Evolutionary conservation across 2,329 filamentous ascomycete species (phyloP).

Genomic region (Penicillium palitans): DNA sequence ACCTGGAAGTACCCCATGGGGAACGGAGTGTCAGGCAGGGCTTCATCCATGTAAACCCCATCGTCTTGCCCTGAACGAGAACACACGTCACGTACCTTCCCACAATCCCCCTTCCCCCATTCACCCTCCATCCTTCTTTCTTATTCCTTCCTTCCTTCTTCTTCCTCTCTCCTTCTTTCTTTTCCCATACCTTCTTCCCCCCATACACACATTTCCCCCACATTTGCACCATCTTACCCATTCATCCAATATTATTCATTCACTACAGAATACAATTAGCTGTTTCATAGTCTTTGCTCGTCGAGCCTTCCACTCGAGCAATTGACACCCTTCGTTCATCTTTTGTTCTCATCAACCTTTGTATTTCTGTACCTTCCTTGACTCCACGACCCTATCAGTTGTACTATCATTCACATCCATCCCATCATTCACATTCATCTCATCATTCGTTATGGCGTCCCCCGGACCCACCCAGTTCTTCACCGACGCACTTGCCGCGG

Average conservation of each 20-base stretch:
- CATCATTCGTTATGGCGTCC: neutral
- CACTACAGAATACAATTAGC: neutral
- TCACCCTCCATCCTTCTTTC: neutral
- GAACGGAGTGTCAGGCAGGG: neutral
- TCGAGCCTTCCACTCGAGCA: neutral
- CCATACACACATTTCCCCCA: neutral
- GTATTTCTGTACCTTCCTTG: neutral
- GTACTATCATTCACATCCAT: neutral
- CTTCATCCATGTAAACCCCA: neutral
- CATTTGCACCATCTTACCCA: neutral
- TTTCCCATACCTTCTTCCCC: neutral
- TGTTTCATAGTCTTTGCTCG: neutral
- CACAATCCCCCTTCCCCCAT: neutral
- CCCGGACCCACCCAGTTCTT: neutral
- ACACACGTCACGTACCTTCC: neutral
- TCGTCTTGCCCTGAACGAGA: neutral
- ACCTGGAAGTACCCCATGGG: neutral
- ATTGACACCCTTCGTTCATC: neutral
- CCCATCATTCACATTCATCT: neutral
- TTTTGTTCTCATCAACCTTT: neutral
- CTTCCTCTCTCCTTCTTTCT: neutral
- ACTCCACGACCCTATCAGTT: neutral
- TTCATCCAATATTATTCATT: neutral
- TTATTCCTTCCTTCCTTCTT: neutral
- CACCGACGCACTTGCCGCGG: neutral